Conservation (phyloP, 257 asterid genomes). For the Solanum clarkiae region DNA sequence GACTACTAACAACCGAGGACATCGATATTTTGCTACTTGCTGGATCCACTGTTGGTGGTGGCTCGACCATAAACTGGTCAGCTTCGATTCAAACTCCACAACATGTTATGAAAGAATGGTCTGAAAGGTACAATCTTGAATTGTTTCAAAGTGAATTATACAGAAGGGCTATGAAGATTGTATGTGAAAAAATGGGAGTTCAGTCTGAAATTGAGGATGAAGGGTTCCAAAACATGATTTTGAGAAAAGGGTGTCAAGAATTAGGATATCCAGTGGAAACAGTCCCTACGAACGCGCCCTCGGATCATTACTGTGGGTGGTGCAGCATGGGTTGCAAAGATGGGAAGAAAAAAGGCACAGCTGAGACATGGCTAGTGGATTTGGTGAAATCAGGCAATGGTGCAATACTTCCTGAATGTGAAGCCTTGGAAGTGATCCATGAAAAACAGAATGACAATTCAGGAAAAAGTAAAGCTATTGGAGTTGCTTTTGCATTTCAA, state of each 20-base stretch:
- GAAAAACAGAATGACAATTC: background rate
- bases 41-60: constrained; percentile 87
- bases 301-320: constrained; percentile 80
- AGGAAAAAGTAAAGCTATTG: constrained; percentile 20
- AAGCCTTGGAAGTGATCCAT: constrained; percentile 35
- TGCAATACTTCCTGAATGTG: constrained; percentile 45
- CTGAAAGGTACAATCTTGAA: constrained; percentile 18
- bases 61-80: constrained; percentile 78
- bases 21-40: constrained; percentile 60
- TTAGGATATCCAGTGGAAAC: constrained; percentile 45
- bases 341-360: constrained; percentile 55
- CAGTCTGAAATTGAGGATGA: constrained; percentile 30
- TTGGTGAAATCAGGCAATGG: constrained; percentile 64
- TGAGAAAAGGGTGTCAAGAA: constrained; percentile 68
- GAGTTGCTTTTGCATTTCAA: constrained; percentile 39
- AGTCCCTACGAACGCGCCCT: constrained; percentile 48
- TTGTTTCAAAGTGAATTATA: constrained; percentile 23
- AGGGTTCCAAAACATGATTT: constrained; percentile 56
- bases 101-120: constrained; percentile 65
- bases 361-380: constrained; percentile 76
- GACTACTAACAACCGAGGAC: constrained; percentile 26
- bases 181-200: constrained; percentile 52
- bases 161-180: constrained; percentile 33
- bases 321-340: constrained; percentile 75
- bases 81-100: constrained; percentile 68